Evolutionary conservation across 768 basidiomycete genomes (phyloP).

Genomic region (Tephrocybe sp.): DNA sequence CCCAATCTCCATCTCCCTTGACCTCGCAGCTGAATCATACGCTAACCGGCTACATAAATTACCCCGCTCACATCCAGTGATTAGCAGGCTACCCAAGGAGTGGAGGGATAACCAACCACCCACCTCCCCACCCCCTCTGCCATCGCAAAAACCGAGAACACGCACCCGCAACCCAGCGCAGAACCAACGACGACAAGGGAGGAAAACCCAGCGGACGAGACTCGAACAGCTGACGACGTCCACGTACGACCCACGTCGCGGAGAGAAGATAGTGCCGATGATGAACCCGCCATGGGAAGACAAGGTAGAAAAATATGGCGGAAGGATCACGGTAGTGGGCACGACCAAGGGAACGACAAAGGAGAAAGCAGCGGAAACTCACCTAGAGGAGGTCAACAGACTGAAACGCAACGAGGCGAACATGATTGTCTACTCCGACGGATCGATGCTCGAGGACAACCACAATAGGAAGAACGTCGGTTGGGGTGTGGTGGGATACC

Average conservation of each 20-base stretch:
- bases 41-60: slow-evolving; percentile 27
- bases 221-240: slow-evolving; percentile 12
- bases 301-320: neutral
- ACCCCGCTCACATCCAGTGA: neutral
- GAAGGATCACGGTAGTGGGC: neutral
- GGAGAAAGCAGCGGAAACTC: neutral
- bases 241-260: slow-evolving; percentile 17
- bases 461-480: slow-evolving; percentile 13
- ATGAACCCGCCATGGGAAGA: neutral
- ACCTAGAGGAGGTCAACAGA: no score
- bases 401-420: no score
- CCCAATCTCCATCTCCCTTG: slow-evolving; percentile 21
- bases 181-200: neutral
- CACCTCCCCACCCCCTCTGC: slow-evolving; percentile 18
- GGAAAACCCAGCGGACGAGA: neutral
- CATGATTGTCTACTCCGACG: slow-evolving; percentile 1
- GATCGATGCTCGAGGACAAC: slow-evolving; percentile 1
- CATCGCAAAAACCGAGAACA: no score
- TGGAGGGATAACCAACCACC: slow-evolving; percentile 7
- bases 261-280: slow-evolving; percentile 1
- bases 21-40: slow-evolving; percentile 6
- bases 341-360: neutral
- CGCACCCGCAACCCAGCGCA: no score
- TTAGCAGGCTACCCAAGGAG: neutral
- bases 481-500: slow-evolving; percentile 18